Evolutionary conservation across 2,329 filamentous ascomycete species (phyloP), one percentile per base, ranked within the genome.

Genomic region (Colletotrichum kahawae): DNA sequence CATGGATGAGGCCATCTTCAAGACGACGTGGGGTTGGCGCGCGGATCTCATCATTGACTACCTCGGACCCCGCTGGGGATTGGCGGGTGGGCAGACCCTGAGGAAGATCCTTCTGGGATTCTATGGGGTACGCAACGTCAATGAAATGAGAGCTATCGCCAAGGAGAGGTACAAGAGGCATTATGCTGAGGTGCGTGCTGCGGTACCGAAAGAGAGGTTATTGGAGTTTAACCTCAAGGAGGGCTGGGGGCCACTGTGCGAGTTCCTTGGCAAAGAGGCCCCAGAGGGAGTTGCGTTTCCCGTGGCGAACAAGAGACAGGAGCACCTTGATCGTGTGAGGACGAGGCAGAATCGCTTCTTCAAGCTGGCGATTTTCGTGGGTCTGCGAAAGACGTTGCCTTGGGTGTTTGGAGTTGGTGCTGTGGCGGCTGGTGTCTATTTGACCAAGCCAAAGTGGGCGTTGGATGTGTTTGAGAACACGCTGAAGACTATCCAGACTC

Each of bases 231-330:
- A 77, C n/a, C 79, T 86, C 14, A 79, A 80, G 33, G 82, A 85
- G 9, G 85, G 86, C 5, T 88, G 85, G 84, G 79, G 63, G n/a
- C 85, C 86, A 9, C 80, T 88, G 12, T 88, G 86, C 66, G 71
- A 81, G 24, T 83, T 85, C 54, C 80, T 88, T 3, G 82, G 78
- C 9, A 83, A 83, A 70, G 79, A 83, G 0, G 79, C 85, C 38
- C 86, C 86, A 3, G 78, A 70, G 66, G 36, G 33, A 82, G 43
- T 67, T 71, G 71, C 79, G 48, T 85, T 84, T 48, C 83, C 82
- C 0, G 78, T 78, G 71, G 77, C 82, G 1, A 84, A 85, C 16
- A 81, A 83, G 71, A 76, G 78, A 9, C 78, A 77, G 3, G 79
- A 78, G 59, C 21, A 74, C 18, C 34, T 74, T 27, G 71, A 31